These are phyloP conservation scores for Pterocarpus santalinus DNA, from an alignment of 306 rosid genomes.

Conservation along the genomic window DNA sequence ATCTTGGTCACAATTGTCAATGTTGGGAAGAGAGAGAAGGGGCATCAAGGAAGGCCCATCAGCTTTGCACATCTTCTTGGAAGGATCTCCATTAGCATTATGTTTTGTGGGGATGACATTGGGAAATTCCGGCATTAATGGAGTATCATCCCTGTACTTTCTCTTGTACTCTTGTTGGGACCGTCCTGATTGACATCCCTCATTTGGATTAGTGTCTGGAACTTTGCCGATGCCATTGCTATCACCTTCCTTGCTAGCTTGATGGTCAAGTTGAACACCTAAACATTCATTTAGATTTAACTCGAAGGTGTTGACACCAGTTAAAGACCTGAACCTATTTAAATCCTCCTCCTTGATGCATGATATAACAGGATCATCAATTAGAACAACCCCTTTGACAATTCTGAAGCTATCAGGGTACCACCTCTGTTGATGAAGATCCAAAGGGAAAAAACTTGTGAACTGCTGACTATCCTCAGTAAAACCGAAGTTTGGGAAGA, in stretches of 20 bases:
- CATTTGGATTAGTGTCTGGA: slow-evolving; percentile 32
- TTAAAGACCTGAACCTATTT: slow-evolving; percentile 61
- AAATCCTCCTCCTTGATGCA: slow-evolving; percentile 55
- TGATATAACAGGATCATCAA: slow-evolving; percentile 57
- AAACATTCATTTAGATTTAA: slow-evolving; percentile 53
- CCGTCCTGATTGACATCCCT: slow-evolving; percentile 35
- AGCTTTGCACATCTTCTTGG: slow-evolving; percentile 43
- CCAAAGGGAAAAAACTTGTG: slow-evolving; percentile 66
- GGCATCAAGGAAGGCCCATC: slow-evolving; percentile 63
- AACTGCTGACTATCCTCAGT: slow-evolving; percentile 57
- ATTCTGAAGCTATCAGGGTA: slow-evolving; percentile 70
- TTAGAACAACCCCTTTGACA: slow-evolving; percentile 65
- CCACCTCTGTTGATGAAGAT: slow-evolving; percentile 78
- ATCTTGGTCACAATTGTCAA: slow-evolving; percentile 41
- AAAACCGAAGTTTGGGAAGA: slow-evolving; percentile 43
- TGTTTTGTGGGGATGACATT: slow-evolving; percentile 30
- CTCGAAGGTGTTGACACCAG: slow-evolving; percentile 53
- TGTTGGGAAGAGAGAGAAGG: slow-evolving; percentile 50
- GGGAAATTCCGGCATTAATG: slow-evolving; percentile 18
- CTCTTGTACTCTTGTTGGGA: slow-evolving; percentile 51
- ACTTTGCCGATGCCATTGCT: neutral
- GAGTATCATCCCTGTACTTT: slow-evolving; percentile 37
- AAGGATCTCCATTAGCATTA: slow-evolving; percentile 43
- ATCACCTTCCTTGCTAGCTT: slow-evolving; percentile 19
- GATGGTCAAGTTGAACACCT: slow-evolving; percentile 17